Percentiles rank a stretch among this genome's conserved stretches.
These are phyloP conservation scores for Erysimum cheiranthoides DNA, from an alignment of 345 rosid genomes.

Conservation along the genomic window DNA sequence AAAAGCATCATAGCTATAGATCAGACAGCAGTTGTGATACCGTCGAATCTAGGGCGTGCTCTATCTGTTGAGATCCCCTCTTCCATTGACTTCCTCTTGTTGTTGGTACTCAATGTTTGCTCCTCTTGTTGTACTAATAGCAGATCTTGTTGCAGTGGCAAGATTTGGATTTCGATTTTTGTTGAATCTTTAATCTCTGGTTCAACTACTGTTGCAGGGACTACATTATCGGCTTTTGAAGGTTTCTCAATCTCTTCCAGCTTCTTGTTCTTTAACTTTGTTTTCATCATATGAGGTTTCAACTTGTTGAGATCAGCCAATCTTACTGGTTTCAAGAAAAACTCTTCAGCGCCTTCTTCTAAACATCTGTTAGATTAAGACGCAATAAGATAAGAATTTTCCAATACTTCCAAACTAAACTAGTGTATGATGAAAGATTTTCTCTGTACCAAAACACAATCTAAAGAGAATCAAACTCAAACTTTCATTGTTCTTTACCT, in stretches of 20 bases:
- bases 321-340: constrained; percentile 84
- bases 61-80: constrained; percentile 45
- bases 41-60: constrained; percentile 39
- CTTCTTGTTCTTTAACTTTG: constrained; percentile 44
- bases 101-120: constrained; percentile 30
- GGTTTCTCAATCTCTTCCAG: constrained; percentile 36
- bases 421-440: not conserved
- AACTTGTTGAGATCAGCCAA: constrained; percentile 84
- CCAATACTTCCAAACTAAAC: not conserved
- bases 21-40: constrained; percentile 44
- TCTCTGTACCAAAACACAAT: not conserved
- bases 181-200: constrained; percentile 33
- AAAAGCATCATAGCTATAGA: constrained; percentile 5
- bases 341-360: constrained; percentile 94
- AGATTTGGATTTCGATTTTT: not conserved
- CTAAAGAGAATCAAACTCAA: constrained; percentile 8
- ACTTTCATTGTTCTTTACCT: constrained; percentile 36
- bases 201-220: not conserved
- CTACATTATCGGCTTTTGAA: constrained; percentile 20
- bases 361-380: constrained; percentile 57
- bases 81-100: constrained; percentile 56
- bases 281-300: constrained; percentile 54
- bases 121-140: constrained; percentile 32
- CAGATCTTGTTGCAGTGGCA: constrained; percentile 39
- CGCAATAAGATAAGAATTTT: not conserved